Evolutionary conservation across 2,329 filamentous ascomycete genomes (phyloP).

Genomic region (Amesomyces nigricolor): DNA sequence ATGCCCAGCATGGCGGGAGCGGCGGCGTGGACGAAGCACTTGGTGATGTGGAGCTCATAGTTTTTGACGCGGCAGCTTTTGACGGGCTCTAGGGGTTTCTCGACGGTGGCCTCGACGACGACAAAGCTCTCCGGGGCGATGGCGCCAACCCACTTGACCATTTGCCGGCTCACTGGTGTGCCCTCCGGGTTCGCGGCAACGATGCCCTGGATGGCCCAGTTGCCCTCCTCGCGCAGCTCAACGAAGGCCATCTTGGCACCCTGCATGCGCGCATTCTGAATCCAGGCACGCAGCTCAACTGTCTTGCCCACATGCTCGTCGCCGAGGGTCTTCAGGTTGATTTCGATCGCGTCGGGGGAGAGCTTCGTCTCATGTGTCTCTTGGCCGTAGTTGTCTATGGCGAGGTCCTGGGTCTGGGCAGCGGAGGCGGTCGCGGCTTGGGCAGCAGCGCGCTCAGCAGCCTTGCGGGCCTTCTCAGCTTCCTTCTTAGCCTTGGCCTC

Average conservation of each 20-base stretch:
- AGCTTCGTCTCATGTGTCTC: constrained; percentile 51
- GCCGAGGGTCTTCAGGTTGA: constrained; percentile 57
- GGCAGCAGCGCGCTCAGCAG: constrained; percentile 69
- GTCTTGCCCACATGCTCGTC: constrained; percentile 63
- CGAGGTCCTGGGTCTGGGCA: constrained; percentile 57
- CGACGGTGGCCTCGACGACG: constrained; percentile 70
- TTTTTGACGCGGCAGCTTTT: constrained; percentile 77
- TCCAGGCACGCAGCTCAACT: constrained; percentile 70
- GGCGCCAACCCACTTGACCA: constrained; percentile 85
- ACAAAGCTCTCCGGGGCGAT: constrained; percentile 79
- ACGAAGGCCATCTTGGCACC: constrained; percentile 88
- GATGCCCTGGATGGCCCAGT: constrained; percentile 78
- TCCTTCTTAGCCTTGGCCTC: constrained; percentile 85
- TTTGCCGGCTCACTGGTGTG: constrained; percentile 65
- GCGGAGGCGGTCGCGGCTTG: constrained; percentile 61
- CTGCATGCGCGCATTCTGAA: constrained; percentile 84
- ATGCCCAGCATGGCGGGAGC: constrained; percentile 54
- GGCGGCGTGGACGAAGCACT: constrained; percentile 70
- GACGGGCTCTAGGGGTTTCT: constrained; percentile 79
- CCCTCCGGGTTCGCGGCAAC: constrained; percentile 61
- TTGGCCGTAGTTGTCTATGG: constrained; percentile 75
- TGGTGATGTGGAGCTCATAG: constrained; percentile 82
- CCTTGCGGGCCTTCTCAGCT: constrained; percentile 66
- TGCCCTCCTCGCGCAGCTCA: constrained; percentile 70
- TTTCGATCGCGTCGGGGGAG: constrained; percentile 44